Evolutionary conservation across 148 eudicot species (phyloP), one percentile per base, ranked within the genome.

Genomic region (Rhododendron vialii): DNA sequence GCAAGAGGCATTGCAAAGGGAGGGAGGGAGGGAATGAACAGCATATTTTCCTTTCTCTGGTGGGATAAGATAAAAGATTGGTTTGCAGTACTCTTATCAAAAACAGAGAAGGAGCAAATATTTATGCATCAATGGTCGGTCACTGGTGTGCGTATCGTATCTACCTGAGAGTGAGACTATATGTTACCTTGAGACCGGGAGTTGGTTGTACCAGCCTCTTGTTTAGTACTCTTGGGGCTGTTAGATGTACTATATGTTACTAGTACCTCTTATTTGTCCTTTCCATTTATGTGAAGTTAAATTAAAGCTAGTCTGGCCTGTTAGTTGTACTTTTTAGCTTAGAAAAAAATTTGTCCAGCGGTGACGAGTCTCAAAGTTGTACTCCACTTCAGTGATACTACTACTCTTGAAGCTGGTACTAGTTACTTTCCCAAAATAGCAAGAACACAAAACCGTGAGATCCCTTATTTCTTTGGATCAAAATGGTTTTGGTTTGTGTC

Each of bases 1-100:
- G 90, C 90, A 88, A 88, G 90, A 88, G 85, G 87, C 84, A 65
- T 85, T 88, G 45, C 86, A 82, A 81, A 22, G 86, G 80, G 84
- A 83, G 30, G 30, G 81, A 22, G 86, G 80, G 84, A 83, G 88
- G 76, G 45, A 67, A 43, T 36, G 79, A 59, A 82, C 55, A 67
- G 35, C 33, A 38, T 41, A 41, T n/a, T 28, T 41, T 71, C 33
- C 38, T 67, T 57, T 51, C 47, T 11, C 45, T 48, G 1, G 28
- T 33, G 38, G 53, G 63, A 80, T 48, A 11, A 18, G n/a, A 28
- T n/a, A 69, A 51, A 63, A 48, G 24, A 35, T 24, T 51, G 74
- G 13, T 50, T 65, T 50, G 22, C 38, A 48, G 36, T 35, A 36
- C 0, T 8, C 26, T 41, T n/a, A 41, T 78, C 18, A 13, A 79